Conservation (phyloP, 2,329 filamentous ascomycete species). For the Ustilaginoidea virens region DNA sequence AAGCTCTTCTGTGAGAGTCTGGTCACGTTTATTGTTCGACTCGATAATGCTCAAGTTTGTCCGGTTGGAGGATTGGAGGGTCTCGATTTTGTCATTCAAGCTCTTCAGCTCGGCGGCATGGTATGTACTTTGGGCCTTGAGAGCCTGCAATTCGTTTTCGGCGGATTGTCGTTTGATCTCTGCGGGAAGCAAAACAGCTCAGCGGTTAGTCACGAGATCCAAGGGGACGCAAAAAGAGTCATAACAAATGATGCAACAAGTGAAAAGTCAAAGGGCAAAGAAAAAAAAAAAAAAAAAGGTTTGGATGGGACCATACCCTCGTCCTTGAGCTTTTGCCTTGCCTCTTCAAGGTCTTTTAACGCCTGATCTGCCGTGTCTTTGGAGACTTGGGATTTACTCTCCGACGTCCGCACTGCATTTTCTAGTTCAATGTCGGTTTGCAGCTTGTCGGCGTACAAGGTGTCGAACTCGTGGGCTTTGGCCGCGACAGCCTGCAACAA, state of each 20-base stretch:
- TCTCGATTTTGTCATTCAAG: slow-evolving; percentile 68
- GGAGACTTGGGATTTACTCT: slow-evolving; percentile 67
- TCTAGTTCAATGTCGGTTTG: slow-evolving; percentile 86
- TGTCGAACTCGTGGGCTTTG: slow-evolving; percentile 73
- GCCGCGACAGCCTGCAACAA: slow-evolving; percentile 59
- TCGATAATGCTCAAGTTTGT: slow-evolving; percentile 82
- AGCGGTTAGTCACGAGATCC: neutral
- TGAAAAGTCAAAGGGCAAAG: too few species aligned
- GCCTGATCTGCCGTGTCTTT: slow-evolving; percentile 73
- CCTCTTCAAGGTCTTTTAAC: slow-evolving; percentile 66
- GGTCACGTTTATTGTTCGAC: slow-evolving; percentile 74
- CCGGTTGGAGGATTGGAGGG: slow-evolving; percentile 81
- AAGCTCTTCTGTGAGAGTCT: slow-evolving; percentile 73
- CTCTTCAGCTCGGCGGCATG: slow-evolving; percentile 62
- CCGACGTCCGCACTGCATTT: slow-evolving; percentile 69
- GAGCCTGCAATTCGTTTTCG: slow-evolving; percentile 65
- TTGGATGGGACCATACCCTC: slow-evolving; percentile 49
- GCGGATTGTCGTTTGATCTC: slow-evolving; percentile 62
- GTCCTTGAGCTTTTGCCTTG: slow-evolving; percentile 65
- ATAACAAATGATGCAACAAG: too few species aligned
- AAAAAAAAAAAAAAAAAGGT: slow-evolving; percentile 7
- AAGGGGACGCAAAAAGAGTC: too few species aligned
- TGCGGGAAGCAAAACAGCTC: slow-evolving; percentile 17
- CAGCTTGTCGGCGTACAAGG: slow-evolving; percentile 74
- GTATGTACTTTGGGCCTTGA: slow-evolving; percentile 61